Evolutionary conservation across 176 grass and related monocot genomes (phyloP).

Genomic region (Coix lacrymajobi): DNA sequence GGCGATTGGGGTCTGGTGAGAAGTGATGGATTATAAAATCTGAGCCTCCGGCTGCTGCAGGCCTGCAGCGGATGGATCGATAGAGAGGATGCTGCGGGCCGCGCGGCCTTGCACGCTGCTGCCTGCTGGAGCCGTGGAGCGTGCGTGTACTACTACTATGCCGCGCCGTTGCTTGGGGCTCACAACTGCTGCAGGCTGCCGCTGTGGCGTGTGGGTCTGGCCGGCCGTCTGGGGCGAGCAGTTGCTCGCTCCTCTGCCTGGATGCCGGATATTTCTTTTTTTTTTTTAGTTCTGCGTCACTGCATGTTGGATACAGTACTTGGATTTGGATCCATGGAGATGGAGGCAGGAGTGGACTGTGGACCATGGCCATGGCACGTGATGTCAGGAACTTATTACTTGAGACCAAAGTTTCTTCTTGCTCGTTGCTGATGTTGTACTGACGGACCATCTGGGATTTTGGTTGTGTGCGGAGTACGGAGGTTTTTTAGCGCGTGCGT

Average conservation of each 20-base stretch:
- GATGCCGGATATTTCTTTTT: not conserved
- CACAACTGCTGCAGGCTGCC: slow-evolving; percentile 14
- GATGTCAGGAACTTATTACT: not conserved
- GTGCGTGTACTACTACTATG: not conserved
- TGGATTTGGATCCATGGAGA: not conserved
- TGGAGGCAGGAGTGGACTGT: not conserved
- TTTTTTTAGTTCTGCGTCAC: not conserved
- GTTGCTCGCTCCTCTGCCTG: not conserved
- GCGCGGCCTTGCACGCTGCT: not conserved
- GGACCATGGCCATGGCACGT: not conserved
- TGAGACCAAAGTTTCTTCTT: slow-evolving; percentile 1
- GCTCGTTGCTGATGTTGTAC: not conserved
- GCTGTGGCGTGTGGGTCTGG: slow-evolving; percentile 3
- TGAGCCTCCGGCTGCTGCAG: not conserved
- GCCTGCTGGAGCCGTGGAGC: slow-evolving; percentile 12
- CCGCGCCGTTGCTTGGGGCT: slow-evolving; percentile 14
- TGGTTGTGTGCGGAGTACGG: not conserved
- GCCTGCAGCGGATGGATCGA: no score
- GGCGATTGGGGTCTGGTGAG: slow-evolving; percentile 29
- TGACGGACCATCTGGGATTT: not conserved
- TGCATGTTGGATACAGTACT: slow-evolving; percentile 1
- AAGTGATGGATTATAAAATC: slow-evolving; percentile 27
- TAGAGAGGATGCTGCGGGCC: no score
- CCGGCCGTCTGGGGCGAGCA: no score
- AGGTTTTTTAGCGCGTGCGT: not conserved